Evolutionary conservation across 257 asterid genomes (phyloP).

Genomic region (Nicotiana undulata): DNA sequence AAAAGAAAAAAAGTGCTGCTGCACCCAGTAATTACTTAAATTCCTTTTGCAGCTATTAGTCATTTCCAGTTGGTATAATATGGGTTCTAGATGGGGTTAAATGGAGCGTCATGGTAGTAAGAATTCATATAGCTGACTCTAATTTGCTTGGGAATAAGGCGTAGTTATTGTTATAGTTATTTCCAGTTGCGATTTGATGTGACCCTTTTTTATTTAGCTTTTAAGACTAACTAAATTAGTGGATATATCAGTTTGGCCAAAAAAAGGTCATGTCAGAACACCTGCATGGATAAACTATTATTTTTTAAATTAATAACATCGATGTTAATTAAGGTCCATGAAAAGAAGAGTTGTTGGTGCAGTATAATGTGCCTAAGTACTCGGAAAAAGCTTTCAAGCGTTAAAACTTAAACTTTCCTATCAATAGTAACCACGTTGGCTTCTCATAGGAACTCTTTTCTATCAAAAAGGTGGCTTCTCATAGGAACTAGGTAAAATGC

Average conservation of each 20-base stretch:
- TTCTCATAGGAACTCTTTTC: not conserved
- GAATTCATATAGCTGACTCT: no score
- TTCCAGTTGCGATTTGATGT: not conserved
- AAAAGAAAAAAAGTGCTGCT: not conserved
- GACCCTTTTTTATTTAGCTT: not conserved
- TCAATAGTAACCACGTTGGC: not conserved
- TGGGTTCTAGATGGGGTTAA: no score
- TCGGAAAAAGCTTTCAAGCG: not conserved
- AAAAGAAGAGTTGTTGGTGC: not conserved
- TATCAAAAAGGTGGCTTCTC: not conserved
- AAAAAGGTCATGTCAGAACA: not conserved
- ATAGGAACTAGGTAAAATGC: not conserved
- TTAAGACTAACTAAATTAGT: not conserved
- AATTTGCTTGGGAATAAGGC: no score
- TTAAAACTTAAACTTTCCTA: not conserved
- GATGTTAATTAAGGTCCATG: not conserved
- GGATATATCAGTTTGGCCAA: not conserved
- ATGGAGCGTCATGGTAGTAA: no score
- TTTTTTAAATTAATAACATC: not conserved
- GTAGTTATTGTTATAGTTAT: not conserved
- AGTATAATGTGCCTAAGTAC: not conserved
- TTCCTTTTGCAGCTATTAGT: constrained; percentile 1
- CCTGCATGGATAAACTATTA: not conserved
- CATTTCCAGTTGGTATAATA: not conserved
- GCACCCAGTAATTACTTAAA: not conserved